Evolutionary conservation across 805 yeast genomes (phyloP).

Genomic region (Zygotorulaspora danielsina): DNA sequence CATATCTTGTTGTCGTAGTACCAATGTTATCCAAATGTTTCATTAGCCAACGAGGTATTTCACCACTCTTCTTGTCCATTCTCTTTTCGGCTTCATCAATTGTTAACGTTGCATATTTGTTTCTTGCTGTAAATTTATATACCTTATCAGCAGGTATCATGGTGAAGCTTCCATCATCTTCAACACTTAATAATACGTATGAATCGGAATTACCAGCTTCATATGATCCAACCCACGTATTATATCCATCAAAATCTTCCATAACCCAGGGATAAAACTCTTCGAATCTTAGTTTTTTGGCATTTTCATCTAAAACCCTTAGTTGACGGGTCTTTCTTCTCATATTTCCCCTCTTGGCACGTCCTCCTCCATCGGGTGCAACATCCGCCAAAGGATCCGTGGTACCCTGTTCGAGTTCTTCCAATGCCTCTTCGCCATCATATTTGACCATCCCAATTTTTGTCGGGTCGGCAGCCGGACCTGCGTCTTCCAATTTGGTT

Average conservation of each 20-base stretch:
- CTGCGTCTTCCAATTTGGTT: constrained; percentile 38
- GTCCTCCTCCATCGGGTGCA: constrained; percentile 90
- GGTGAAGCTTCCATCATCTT: constrained; percentile 75
- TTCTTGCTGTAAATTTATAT: constrained; percentile 88
- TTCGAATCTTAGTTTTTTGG: constrained; percentile 82
- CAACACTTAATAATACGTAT: constrained; percentile 81
- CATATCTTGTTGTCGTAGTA: constrained; percentile 47
- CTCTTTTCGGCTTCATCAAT: constrained; percentile 94
- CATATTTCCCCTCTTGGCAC: constrained; percentile 52
- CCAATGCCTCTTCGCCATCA: constrained; percentile 39
- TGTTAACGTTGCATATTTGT: constrained; percentile 88
- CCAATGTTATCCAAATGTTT: constrained; percentile 70
- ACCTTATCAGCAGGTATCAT: constrained; percentile 95
- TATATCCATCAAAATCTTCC: constrained; percentile 92
- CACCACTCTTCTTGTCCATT: constrained; percentile 70
- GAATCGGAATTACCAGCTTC: constrained; percentile 85
- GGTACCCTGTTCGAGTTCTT: constrained; percentile 37
- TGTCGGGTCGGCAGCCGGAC: constrained; percentile 36
- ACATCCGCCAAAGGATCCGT: constrained; percentile 53
- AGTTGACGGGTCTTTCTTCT: constrained; percentile 84
- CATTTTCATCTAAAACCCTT: constrained; percentile 73
- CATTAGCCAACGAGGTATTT: constrained; percentile 94
- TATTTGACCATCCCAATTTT: constrained; percentile 41
- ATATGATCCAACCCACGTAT: constrained; percentile 92
- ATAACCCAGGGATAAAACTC: constrained; percentile 97